Conservation (phyloP, 345 rosid species). For the Noccaea bulbosa region DNA sequence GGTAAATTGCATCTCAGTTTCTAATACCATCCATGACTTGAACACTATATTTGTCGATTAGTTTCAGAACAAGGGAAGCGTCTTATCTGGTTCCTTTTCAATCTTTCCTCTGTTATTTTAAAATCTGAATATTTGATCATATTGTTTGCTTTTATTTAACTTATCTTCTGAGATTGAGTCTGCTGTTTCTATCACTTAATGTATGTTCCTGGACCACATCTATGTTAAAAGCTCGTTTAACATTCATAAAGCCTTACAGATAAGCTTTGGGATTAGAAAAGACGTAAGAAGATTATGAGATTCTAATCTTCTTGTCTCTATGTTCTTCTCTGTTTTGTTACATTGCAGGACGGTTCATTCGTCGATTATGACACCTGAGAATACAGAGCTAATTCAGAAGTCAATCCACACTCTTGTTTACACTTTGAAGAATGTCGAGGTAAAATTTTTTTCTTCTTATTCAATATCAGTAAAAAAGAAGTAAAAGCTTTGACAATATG, state of each 20-base stretch:
- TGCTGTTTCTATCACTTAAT: constrained; percentile 4
- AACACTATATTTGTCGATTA: constrained; percentile 5
- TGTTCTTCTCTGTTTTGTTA: neutral
- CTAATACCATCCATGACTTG: neutral
- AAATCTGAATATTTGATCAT: neutral
- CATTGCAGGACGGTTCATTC: constrained; percentile 68
- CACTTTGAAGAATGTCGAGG: constrained; percentile 96
- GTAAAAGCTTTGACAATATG: neutral
- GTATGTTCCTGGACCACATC: constrained; percentile 19
- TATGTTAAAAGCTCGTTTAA: constrained; percentile 18
- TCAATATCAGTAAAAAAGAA: neutral
- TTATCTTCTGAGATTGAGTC: constrained; percentile 12
- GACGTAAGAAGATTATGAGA: neutral
- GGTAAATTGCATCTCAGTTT: constrained; percentile 1
- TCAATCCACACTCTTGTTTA: constrained; percentile 83
- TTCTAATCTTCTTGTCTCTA: constrained; percentile 1
- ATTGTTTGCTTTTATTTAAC: neutral
- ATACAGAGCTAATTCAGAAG: constrained; percentile 80
- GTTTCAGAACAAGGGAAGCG: neutral
- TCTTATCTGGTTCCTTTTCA: neutral
- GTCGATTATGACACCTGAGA: constrained; percentile 91
- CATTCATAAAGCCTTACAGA: neutral
- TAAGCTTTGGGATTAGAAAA: constrained; percentile 20
- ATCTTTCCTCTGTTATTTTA: neutral
- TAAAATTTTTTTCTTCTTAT: constrained; percentile 33